Percentiles rank a stretch among this genome's conserved stretches.
phyloP scores from a whole-genome alignment of 306 rosid genomes.

The Lupinus albus region DNA sequence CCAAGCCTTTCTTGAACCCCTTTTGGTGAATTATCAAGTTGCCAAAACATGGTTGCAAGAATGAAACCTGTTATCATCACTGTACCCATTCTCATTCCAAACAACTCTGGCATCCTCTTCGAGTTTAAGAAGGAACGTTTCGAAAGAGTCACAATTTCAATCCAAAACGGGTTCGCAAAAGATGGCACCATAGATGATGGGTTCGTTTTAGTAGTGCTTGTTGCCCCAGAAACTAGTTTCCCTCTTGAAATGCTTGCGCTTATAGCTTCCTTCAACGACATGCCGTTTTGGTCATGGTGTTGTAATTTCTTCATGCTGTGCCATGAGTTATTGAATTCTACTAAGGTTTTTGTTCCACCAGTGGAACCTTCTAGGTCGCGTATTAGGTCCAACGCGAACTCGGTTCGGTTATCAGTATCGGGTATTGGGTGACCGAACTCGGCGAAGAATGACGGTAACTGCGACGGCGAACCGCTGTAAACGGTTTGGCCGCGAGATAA shows the following conservation, averaged over 20 bases:
- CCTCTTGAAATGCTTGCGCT: constrained; percentile 85
- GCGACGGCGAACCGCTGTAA: constrained; percentile 75
- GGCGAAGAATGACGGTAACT: constrained; percentile 58
- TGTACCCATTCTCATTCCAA: constrained; percentile 74
- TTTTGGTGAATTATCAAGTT: constrained; percentile 69
- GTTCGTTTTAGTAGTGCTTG: constrained; percentile 45
- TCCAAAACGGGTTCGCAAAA: constrained; percentile 73
- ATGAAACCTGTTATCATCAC: constrained; percentile 85
- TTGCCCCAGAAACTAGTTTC: constrained; percentile 81
- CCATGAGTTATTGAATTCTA: constrained; percentile 90
- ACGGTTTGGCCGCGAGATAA: constrained; percentile 85
- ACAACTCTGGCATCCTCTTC: constrained; percentile 65
- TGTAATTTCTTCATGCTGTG: constrained; percentile 60
- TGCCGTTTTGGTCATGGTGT: background rate
- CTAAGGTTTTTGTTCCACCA: constrained; percentile 72
- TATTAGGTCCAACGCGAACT: constrained; percentile 88
- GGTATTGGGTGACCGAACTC: constrained; percentile 93
- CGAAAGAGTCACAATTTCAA: constrained; percentile 65
- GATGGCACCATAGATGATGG: constrained; percentile 68
- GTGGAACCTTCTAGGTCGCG: constrained; percentile 85
- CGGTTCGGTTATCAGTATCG: constrained; percentile 82
- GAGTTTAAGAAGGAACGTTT: constrained; percentile 66
- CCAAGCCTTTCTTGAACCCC: constrained; percentile 88
- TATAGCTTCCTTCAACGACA: constrained; percentile 83
- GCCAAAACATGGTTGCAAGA: constrained; percentile 85